Evolutionary conservation across 352 stramenopile genomes (phyloP), one percentile per base, ranked within the genome.

Genomic region (Pythium rhizo-oryzae): DNA sequence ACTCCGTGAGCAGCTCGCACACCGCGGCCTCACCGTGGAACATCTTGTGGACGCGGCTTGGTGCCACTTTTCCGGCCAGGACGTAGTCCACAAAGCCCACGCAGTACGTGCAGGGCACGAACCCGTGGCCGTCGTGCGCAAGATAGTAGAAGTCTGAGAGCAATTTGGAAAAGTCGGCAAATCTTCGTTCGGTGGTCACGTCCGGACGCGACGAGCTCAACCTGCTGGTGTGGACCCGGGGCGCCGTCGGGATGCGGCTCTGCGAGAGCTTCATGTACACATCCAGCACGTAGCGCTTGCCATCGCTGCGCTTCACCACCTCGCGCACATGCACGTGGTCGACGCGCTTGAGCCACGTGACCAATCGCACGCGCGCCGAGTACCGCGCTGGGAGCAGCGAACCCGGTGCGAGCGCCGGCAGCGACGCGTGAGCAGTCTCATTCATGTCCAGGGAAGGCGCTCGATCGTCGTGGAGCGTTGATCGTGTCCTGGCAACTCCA

Each of bases 161-260:
- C 37, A 91, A 64, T 49, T 75, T 76, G n/a, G 54, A 56, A 46
- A 91, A 91, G 39, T 89, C 81, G 28, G 78, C 85, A 62, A 82
- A 90, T 30, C 74, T 75, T 8, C 75, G 76, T 58, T 87, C 70
- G 18, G 85, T 69, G 6, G 74, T 71, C 39, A 83, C 77, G 55
- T 87, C 80, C 3, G 82, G 75, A 28, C 55, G 47, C n/a, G 35
- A 25, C 9, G n/a, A 2, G 58, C 15, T 39, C 18, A 19, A 3
- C 30, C 16, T 19, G 41, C 41, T 11, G 16, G 23, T 28, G 57
- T 8, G n/a, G 4, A 30, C 9, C 2, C 33, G 23, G 4, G 44
- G 58, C 21, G 41, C 43, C 3, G 67, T 82, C 35, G 78, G 78
- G 63, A 85, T 80, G 50, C 67, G 72, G 49, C 64, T 81, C 23